Evolutionary conservation across 2,329 filamentous ascomycete genomes (phyloP), one percentile per base, ranked within the genome.

Genomic region (Aspergillus flavus): DNA sequence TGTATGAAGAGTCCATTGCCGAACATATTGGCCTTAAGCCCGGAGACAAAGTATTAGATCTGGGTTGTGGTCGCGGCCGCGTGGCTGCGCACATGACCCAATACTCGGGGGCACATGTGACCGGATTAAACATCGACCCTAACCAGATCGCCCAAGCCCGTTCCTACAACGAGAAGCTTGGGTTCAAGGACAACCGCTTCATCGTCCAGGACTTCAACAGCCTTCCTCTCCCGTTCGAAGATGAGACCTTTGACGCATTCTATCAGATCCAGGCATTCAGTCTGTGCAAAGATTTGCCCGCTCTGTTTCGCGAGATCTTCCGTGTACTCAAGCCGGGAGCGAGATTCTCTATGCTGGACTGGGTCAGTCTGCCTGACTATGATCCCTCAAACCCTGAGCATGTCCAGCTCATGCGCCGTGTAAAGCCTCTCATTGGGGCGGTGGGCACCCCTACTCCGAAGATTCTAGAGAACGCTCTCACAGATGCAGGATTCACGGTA

Each of bases 201-300:
- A 73, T 84, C 61, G 77, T 81, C 36, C 80, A 81, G 67, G 83
- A 85, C 68, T 83, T 84, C 72, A 85, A 86, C 72, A 75, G 76
- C 50, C 77, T 85, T 36, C 83, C 84, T 1, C 76, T 86, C 1
- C 84, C 83, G 1, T 85, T 86, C 61, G 79, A 72, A 16, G 80
- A 85, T 65, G 73, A 71, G 30, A 78, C 76, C 48, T 85, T 86
- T 69, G 83, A 86, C 61, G 83, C 79, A 34, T 85, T 85, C 63
- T 86, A 82, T 79, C 84, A 81, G 82, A 89, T 81, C 81, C 88
- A 80, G 79, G 88, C 76, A 61, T 83, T 80, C 71, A 87, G 79
- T 77, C 82, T 80, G 34, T 85, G 82, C 77, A 83, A 83, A 64
- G 82, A 85, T 59, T 76, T 82, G 2, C 68, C 75, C 3, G 73